Evolutionary conservation across 2,329 filamentous ascomycete species (phyloP), one percentile per base, ranked within the genome.

Genomic region (Reticulascus tulasneorum): DNA sequence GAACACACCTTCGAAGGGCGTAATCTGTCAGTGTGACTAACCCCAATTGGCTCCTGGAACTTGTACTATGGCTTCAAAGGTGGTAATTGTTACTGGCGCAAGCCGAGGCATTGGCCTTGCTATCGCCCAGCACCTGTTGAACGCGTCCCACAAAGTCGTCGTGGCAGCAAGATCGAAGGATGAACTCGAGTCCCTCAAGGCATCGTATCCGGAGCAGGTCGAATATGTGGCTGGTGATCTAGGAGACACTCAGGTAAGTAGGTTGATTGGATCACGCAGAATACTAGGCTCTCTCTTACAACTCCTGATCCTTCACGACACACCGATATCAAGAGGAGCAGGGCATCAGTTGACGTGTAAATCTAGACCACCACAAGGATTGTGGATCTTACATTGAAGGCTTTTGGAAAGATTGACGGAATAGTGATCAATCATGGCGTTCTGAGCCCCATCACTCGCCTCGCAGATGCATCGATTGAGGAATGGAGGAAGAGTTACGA

Each of bases 401-500:
- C 75, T 1, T 97, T 87, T 58, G 83, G 82, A 9, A 70, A 67
- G 31, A 63, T 98, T 5, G 89, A 98, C 55, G 84, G 82, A 2
- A 58, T 98, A 28, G 78, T 98, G 10, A 66, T 97, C 44, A 97
- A 97, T 59, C 93, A 98, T 56, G 90, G 89, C 15, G 70, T 80
- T 1, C 64, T 98, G 28, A 75, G 79, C n/a, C 85, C 88, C 2
- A 81, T 94, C 26, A 78, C 77, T 33, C 78, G 76, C 39, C 66
- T 97, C 28, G 78, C 66, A 4, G 76, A 91, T 37, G 71, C 74
- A 12, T 75, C 77, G n/a, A 54, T 79, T 0, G 79, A 84, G 23
- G 82, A 85, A 42, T 96, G 90, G 86, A 82, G 79, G 52, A 62
- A 66, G 3, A 69, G 75, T 8, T 96, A 88, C 60, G 82, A 94